Conservation (phyloP, 2,329 filamentous ascomycete genomes). For the Myriosclerotinia scirpicola region DNA sequence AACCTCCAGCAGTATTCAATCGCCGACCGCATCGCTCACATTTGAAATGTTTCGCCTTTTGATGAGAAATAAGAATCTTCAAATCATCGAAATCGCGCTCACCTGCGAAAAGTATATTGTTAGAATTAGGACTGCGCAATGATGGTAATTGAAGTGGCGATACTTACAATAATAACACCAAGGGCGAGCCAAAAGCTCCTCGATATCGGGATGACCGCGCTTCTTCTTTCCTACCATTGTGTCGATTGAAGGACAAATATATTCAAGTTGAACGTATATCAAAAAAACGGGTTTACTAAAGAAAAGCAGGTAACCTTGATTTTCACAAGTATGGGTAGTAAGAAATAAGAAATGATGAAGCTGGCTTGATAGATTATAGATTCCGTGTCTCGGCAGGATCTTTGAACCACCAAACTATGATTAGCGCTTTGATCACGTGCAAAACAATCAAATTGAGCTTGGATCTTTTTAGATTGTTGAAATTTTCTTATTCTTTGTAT, state of each 20-base stretch:
- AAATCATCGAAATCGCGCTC: slow-evolving; percentile 97
- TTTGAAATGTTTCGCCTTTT: slow-evolving; percentile 99
- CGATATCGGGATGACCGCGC: slow-evolving; percentile 79
- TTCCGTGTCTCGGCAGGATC: slow-evolving; percentile 8
- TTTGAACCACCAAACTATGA: neutral
- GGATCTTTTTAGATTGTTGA: neutral
- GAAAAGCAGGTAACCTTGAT: neutral
- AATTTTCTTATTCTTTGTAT: neutral
- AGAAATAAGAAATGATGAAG: neutral
- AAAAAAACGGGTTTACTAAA: neutral
- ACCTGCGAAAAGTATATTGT: slow-evolving; percentile 47
- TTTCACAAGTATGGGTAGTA: neutral
- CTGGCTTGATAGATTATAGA: slow-evolving; percentile 18
- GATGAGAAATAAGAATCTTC: slow-evolving; percentile 94
- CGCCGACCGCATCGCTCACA: slow-evolving; percentile 87
- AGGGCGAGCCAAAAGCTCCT: slow-evolving; percentile 82
- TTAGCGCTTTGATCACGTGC: neutral
- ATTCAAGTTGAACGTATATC: neutral
- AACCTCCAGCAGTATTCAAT: slow-evolving; percentile 92
- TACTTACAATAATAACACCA: slow-evolving; percentile 95
- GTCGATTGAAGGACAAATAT: slow-evolving; percentile 7
- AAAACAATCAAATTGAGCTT: rapidly evolving
- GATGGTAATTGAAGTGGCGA: slow-evolving; percentile 12
- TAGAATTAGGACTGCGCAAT: neutral
- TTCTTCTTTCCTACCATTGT: slow-evolving; percentile 82